Base-by-base conservation (phyloP, 1,284 basidiomycete species). In the Ganoderma multipileum region DNA sequence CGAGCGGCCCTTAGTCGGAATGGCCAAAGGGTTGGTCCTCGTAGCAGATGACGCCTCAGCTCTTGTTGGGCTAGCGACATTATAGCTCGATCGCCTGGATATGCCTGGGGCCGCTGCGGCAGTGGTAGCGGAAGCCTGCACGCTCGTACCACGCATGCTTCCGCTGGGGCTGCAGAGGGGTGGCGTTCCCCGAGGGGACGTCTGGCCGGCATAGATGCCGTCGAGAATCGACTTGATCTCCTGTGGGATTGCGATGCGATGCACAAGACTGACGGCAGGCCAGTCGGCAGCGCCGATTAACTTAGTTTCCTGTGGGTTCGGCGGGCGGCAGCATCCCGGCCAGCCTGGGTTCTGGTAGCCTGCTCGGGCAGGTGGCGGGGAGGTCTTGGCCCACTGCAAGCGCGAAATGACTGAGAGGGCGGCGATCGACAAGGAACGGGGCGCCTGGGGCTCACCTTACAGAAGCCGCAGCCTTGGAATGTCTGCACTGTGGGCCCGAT, bases 381-480 rank as follows among this genome's bases (percentile, higher is more conserved):
- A 87, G 23, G 82, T 84, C 70, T 84, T 84, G 69, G 91, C 91
- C 91, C 91, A 93, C 92, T 93, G 78, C 60, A 63, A 38, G 36
- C 30, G 66, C 65, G 65, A 70, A 70, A 75, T 62, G 74, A 66
- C 59, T 75, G 74, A 73, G 79, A 73, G 78, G 38, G 75, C 69
- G 68, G 75, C 69, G 72, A 80, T 79, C 69, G 71, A 68, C 68
- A 26, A 72, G 68, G 66, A 73, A 65, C 61, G 69, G 72, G 63
- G 60, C 67, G 65, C 60, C 44, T 63, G 54, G 20, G 30, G 65
- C 54, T 62, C 67, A 93, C 93, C 88, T 93, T 94, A 89, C 92
- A 94, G 80, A 87, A 94, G 23, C 92, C 93, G 79, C 92, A 95
- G 52, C 92, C 92, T 75, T 91, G 94, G 83, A 94, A 94, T 42